Base-by-base conservation (phyloP, 257 asterid species). In the Gardenia jasminoides region DNA sequence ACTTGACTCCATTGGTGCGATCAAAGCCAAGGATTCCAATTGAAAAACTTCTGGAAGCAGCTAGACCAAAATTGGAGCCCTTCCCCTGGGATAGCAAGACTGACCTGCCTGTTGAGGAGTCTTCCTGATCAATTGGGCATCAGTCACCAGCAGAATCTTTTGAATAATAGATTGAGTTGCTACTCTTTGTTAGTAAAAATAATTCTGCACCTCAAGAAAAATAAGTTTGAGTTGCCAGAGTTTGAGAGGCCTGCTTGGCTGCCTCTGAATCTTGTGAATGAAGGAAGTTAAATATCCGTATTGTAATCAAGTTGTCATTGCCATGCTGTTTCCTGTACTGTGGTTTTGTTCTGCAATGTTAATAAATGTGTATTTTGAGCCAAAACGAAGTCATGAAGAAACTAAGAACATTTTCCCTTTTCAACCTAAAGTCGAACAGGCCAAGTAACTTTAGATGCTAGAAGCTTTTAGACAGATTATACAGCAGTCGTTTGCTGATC, bases 31-130 rank as follows among this genome's bases (percentile, higher is more conserved):
- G 79, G 89, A 84, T 92, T 79, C 84, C 91, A 3, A 76, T 85
- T 3, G 91, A 87, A 6, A 74, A 87, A 54, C 87, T 92, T 43
- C 48, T 92, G 84, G 89, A 92, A 84, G 97, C 96, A 65, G 85
- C 91, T 22, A 83, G 87, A 74, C 91, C 90, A 2, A 81, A 13
- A 19, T 15, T 86, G 28, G 67, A 80, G 81, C 82, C 94, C 47
- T 88, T 87, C 64, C 80, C 85, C 47, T 93, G 97, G 97, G 79
- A 89, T 56, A 76, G 71, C 4, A 83, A 85, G 80, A 89, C 98
- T 47, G 94, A 90, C 74, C 85, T 80, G 90, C 86, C 90, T 11
- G 86, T 88, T 36, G 92, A 89, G 3, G 86, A 77, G 28, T 65
- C 78, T 89, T 30, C 86, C 78, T 71, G 89, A 86, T 66, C 78